Conservation (phyloP, 2,329 filamentous ascomycete species). For the Xylaria sp. region DNA sequence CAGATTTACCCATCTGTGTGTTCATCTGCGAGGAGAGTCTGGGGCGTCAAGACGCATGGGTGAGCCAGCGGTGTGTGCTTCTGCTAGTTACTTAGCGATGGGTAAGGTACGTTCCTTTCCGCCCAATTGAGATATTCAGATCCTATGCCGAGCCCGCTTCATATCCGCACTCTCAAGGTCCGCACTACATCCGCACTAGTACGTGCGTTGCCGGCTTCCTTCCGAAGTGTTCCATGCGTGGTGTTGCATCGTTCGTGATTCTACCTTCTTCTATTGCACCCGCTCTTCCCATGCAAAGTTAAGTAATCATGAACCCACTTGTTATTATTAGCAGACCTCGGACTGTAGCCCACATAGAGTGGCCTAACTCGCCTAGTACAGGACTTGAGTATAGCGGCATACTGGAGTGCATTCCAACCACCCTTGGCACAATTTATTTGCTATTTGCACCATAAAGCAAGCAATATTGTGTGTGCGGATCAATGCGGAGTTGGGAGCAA, state of each 20-base stretch:
- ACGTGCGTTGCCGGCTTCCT: conserved; percentile 11
- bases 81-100: conserved; percentile 6
- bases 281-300: conserved; percentile 7
- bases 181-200: conserved; percentile 13
- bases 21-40: conserved; percentile 1
- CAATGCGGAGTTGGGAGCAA: too few relatives aligned
- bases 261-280: not conserved
- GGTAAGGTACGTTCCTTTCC: conserved; percentile 19
- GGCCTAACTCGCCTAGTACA: not conserved
- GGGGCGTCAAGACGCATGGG: conserved; percentile 13
- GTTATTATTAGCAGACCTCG: not conserved
- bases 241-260: not conserved
- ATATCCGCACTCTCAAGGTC: conserved; percentile 5
- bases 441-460: too few relatives aligned
- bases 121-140: conserved; percentile 14
- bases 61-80: conserved; percentile 15
- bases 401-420: not conserved
- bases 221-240: conserved; percentile 8
- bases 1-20: not conserved
- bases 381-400: not conserved
- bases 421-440: too few relatives aligned
- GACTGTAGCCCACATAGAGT: too few relatives aligned
- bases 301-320: conserved; percentile 8
- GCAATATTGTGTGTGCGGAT: not conserved
- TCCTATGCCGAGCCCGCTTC: conserved; percentile 2